Percentiles rank a stretch among this genome's conserved stretches.
Evolutionary conservation across 805 yeast species (phyloP).

Genomic region (Henningerozyma blattae): DNA sequence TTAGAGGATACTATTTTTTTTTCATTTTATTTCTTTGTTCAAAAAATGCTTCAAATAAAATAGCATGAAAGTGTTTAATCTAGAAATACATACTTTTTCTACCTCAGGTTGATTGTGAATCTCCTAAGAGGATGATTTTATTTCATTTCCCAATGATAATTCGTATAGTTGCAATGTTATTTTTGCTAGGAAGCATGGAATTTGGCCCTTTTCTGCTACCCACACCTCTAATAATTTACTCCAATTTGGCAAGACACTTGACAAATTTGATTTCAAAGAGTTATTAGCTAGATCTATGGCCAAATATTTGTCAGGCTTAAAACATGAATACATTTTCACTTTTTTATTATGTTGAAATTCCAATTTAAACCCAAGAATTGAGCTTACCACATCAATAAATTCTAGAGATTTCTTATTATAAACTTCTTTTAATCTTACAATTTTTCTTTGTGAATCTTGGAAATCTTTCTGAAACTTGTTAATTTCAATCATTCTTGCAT

Average conservation of each 20-base stretch:
- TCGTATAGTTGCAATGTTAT: conserved; percentile 53
- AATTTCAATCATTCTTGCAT: conserved; percentile 46
- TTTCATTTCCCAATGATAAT: too few relatives aligned
- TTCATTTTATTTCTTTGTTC: too few relatives aligned
- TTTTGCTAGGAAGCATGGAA: conserved; percentile 71
- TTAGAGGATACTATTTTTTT: too few relatives aligned
- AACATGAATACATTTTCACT: conserved; percentile 42
- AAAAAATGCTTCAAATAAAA: too few relatives aligned
- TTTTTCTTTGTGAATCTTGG: conserved; percentile 38
- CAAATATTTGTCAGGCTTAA: conserved; percentile 31
- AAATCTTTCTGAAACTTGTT: conserved; percentile 35
- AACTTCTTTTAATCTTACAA: conserved; percentile 39
- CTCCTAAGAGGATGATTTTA: too few relatives aligned
- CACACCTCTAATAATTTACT: conserved; percentile 50
- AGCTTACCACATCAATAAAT: conserved; percentile 52
- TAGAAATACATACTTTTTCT: too few relatives aligned
- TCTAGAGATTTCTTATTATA: conserved; percentile 60
- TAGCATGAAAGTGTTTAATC: too few relatives aligned
- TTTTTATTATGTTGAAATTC: conserved; percentile 51
- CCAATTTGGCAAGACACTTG: conserved; percentile 23
- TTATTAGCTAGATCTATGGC: conserved; percentile 45
- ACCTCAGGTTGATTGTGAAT: too few relatives aligned
- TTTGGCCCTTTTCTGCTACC: conserved; percentile 55
- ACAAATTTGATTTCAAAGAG: conserved; percentile 37
- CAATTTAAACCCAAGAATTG: conserved; percentile 59